These are phyloP conservation scores for Talinum fruticosum DNA, from an alignment of 148 eudicot genomes.

Conservation along the genomic window DNA sequence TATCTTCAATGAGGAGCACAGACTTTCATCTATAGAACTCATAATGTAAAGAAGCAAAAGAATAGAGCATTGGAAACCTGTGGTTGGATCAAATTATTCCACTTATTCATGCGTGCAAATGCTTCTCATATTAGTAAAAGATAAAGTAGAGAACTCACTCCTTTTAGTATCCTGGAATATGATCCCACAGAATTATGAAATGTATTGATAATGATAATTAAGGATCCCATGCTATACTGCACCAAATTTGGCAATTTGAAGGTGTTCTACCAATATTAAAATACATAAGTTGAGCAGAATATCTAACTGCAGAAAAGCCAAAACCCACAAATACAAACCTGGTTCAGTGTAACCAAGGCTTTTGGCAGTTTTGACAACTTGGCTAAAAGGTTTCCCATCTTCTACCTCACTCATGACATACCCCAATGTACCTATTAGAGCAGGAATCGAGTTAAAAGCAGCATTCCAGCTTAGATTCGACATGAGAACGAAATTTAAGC, in stretches of 20 bases:
- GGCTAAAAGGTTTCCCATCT: constrained; percentile 83
- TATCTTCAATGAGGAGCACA: too few species aligned
- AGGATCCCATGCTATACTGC: not conserved
- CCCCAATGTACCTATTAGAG: constrained; percentile 75
- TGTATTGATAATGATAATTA: too few species aligned
- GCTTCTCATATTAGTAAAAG: too few species aligned
- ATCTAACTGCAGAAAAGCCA: not conserved
- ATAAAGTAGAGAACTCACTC: not conserved
- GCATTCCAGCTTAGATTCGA: not conserved
- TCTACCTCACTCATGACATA: constrained; percentile 96
- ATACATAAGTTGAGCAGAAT: not conserved
- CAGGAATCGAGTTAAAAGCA: not conserved
- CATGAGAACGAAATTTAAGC: not conserved
- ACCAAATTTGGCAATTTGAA: not conserved
- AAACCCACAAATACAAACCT: constrained; percentile 39
- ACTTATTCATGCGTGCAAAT: not conserved
- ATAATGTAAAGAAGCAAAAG: not conserved
- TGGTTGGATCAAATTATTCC: not conserved
- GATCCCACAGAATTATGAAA: not conserved
- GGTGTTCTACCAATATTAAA: not conserved
- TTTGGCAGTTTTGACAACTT: constrained; percentile 89
- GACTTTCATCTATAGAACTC: not conserved
- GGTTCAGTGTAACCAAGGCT: constrained; percentile 95
- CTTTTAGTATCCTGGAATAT: not conserved
- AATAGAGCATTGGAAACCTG: not conserved